Base-by-base conservation (phyloP, 2,329 filamentous ascomycete species). In the Colletotrichum coccodes region DNA sequence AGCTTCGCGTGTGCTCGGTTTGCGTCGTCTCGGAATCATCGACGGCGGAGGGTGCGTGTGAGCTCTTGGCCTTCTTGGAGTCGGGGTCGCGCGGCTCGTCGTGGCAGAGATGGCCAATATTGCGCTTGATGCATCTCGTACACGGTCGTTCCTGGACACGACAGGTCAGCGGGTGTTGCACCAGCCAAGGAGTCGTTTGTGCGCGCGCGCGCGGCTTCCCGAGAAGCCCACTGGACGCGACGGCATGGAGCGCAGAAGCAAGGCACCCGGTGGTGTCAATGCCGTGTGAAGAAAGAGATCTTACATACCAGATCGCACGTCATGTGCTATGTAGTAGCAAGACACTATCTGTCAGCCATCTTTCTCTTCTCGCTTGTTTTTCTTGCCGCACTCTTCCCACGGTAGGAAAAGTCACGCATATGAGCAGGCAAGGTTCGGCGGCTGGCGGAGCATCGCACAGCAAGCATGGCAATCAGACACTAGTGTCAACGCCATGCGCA, bases 51-150 rank as follows among this genome's bases (percentile, higher is more conserved):
- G 86, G 82, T 70, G 84, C 87, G 71, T 85, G 83, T 73, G 89
- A 85, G 78, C 84, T 87, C 83, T 95, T 97, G 75, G 88, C 83
- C 82, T 95, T 95, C 82, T 96, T 97, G 69, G 91, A 81, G 71
- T 91, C 89, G 73, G 90, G 86, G 77, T 99, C 95, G 80, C 95
- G 91, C 74, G 95, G 95, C 82, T 98, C 96, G 82, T 99, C 96
- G 84, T 98, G 96, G 82, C 96, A 99, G 73, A 99, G 88, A 82
- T 99, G 96, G 76, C 95, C 96, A 80, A 99, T 99, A 83, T 97
- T 97, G 78, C 96, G 92, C 84, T 98, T 99, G 83, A 98, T 94
- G 86, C 96, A 99, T 83, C 96, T 90, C 76, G 94, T 95, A 88
- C 96, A 99, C 77, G 96, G 96, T 79, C 96, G 92, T 85, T 97